Evolutionary conservation across 768 basidiomycete species (phyloP), one percentile per base, ranked within the genome.

Genomic region (Pluteus cervinus): DNA sequence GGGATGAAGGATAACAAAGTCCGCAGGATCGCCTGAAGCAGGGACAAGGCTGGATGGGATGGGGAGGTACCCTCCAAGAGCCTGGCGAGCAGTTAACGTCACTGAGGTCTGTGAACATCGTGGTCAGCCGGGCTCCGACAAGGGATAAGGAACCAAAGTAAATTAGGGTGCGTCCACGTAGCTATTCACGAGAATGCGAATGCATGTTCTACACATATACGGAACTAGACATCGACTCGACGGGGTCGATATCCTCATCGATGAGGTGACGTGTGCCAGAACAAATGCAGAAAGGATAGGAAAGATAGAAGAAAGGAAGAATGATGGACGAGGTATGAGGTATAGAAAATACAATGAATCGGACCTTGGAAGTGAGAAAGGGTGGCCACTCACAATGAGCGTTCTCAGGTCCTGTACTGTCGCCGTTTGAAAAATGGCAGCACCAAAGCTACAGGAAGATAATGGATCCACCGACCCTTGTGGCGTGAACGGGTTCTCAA

Each of bases 401-500:
- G 56, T 62, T 39, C 59, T 53, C 40, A 74, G 64, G 36, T 70
- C 74, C 10, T 48, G 46, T 14, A 61, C 60, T 11, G 69, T 75
- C 9, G 71, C 76, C 24, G 71, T 63, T 51, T 80, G 80, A 49
- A 79, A 81, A 21, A 80, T 45, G 3, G 68, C 73, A 8, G 77
- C 71, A 14, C 73, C 76, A 30, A 82, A 67, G 24, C 73, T 65
- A 34, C 76, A 72, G 37, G 82, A 56, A 4, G 67, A 62, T n/a
- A 83, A 57, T 7, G 79, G 78, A 58, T 80, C 79, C 29, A 75
- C 51, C 18, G 68, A 69, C 36, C 80, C 81, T 58, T 82, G 80
- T 26, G 80, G 81, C 24, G 75, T 81, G 53, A 81, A 83, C 21
- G 76, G 73, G 46, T 82, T 83, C 44, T 71, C 72, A 47, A 80